Conservation (phyloP, 1,284 basidiomycete genomes). For the Heterobasidion occidentale region DNA sequence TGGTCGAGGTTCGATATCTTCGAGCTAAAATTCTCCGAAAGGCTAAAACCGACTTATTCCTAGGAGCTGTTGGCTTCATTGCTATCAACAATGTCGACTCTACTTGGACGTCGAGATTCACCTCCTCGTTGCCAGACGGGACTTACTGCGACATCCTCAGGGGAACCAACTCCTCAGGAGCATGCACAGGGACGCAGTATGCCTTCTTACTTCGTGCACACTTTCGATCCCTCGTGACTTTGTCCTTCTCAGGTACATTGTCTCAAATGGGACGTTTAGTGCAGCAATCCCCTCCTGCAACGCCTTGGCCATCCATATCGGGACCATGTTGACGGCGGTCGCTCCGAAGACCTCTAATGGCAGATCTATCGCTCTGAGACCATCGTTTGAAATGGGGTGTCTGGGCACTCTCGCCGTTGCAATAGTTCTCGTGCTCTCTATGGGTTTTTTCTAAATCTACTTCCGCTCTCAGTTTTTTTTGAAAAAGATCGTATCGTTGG, state of each 20-base stretch:
- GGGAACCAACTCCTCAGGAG: constrained; percentile 29
- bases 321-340: neutral
- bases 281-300: constrained; percentile 20
- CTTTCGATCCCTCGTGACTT: no score
- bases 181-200: constrained; percentile 44
- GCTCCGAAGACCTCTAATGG: neutral
- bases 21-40: neutral
- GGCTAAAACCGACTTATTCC: neutral
- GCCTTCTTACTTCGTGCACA: constrained; percentile 12
- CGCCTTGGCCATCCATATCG: constrained; percentile 2
- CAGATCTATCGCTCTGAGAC: neutral
- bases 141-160: constrained; percentile 58
- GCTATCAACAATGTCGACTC: constrained; percentile 57
- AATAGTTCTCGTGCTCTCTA: no score
- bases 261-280: constrained; percentile 24
- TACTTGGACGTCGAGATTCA: constrained; percentile 45
- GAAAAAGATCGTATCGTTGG: no score
- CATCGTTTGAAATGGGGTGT: neutral
- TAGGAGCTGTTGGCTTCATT: constrained; percentile 47
- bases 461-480: no score
- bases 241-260: neutral
- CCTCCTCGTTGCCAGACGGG: constrained; percentile 45
- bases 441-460: no score
- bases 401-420: no score
- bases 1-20: constrained; percentile 35